Percentiles rank a stretch among this genome's conserved stretches.
Conservation (phyloP, 2,329 filamentous ascomycete species). For the Neonectria faginata region DNA sequence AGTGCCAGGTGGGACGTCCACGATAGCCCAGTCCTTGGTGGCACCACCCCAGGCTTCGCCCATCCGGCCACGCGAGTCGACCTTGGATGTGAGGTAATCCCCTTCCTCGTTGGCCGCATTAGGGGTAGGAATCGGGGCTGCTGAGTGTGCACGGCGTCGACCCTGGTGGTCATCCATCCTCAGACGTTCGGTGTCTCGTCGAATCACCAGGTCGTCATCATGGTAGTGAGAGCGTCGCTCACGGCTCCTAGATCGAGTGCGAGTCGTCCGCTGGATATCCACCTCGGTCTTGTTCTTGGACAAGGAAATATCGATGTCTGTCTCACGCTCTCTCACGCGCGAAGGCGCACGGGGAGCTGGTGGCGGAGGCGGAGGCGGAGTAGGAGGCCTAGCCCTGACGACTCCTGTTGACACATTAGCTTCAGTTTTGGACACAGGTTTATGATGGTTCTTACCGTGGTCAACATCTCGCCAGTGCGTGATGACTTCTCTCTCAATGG, state of each 20-base stretch:
- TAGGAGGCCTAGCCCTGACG: conserved; percentile 56
- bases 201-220: conserved; percentile 76
- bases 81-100: conserved; percentile 67
- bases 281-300: conserved; percentile 67
- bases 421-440: not conserved
- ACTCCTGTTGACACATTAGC: conserved; percentile 54
- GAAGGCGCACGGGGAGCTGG: conserved; percentile 59
- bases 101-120: conserved; percentile 67
- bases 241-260: conserved; percentile 52
- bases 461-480: conserved; percentile 90
- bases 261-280: conserved; percentile 61
- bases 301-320: conserved; percentile 72
- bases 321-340: conserved; percentile 62
- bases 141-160: conserved; percentile 65
- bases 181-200: conserved; percentile 64
- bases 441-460: conserved; percentile 70
- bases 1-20: conserved; percentile 87
- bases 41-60: conserved; percentile 81
- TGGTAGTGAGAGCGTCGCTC: conserved; percentile 56
- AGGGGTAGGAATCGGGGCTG: conserved; percentile 55
- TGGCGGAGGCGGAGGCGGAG: conserved; percentile 61
- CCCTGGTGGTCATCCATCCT: conserved; percentile 57
- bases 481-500: conserved; percentile 88
- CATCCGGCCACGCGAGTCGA: conserved; percentile 71
- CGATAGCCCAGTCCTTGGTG: conserved; percentile 82